Percentiles rank a stretch among this genome's conserved stretches.
These are phyloP conservation scores for Cyclospora cayetanensis DNA, from an alignment of 169 alveolate species.

Conservation along the genomic window DNA sequence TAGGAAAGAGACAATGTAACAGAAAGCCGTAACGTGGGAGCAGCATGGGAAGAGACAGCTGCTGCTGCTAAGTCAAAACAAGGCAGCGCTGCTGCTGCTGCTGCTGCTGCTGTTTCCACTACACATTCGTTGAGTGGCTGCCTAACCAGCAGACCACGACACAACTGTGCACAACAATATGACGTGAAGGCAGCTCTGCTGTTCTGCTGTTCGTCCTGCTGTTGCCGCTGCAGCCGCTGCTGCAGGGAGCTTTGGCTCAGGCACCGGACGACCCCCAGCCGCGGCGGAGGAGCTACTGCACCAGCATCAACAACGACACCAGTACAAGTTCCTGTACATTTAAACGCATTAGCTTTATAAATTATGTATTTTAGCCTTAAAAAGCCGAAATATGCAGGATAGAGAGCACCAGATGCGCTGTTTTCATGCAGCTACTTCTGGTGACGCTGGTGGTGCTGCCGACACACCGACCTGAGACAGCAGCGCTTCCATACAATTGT, in stretches of 20 bases:
- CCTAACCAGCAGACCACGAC: neutral
- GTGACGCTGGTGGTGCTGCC: constrained; percentile 41
- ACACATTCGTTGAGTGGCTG: neutral
- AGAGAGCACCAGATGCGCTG: neutral
- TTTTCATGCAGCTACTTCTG: constrained; percentile 3
- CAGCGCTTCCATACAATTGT: too few species aligned
- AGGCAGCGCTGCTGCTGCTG: constrained; percentile 59
- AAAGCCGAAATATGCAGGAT: neutral
- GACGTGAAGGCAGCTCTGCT: neutral
- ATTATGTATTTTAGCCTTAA: neutral
- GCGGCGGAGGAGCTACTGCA: constrained; percentile 31
- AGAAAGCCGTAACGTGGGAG: constrained; percentile 11
- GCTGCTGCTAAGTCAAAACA: constrained; percentile 52
- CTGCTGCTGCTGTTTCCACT: constrained; percentile 32
- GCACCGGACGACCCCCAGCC: constrained; percentile 56
- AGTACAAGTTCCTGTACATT: neutral
- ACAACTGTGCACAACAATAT: constrained; percentile 12
- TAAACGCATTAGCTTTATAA: neutral
- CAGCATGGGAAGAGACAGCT: constrained; percentile 53
- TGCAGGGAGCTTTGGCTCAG: constrained; percentile 9
- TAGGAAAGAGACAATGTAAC: constrained; percentile 7
- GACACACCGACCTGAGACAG: too few species aligned
- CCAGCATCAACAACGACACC: constrained; percentile 21
- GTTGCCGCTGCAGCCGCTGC: constrained; percentile 30
- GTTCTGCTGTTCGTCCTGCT: neutral